These are phyloP conservation scores for Flagelloscypha sp. DNA, from an alignment of 768 basidiomycete species.

Conservation along the genomic window DNA sequence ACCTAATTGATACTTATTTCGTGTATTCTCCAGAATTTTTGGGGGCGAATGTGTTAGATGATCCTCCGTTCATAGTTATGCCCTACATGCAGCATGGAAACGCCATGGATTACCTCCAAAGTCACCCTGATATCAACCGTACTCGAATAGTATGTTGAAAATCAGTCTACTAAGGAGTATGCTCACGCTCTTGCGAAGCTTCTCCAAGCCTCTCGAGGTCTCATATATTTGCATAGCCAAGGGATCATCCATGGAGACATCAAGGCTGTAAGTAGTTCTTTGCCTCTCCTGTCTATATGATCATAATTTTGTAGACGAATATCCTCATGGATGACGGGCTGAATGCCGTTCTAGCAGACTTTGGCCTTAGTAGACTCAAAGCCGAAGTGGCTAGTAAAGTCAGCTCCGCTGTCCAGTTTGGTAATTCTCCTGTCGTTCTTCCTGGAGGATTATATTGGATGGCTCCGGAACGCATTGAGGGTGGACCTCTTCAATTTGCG, in stretches of 20 bases:
- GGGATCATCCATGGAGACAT: constrained; percentile 3
- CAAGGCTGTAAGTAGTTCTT: background rate
- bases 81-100: constrained; percentile 10
- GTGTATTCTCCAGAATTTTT: constrained; percentile 9
- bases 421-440: too few species aligned
- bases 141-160: constrained; percentile 11
- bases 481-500: constrained; percentile 7
- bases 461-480: constrained; percentile 12
- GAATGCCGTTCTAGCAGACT: constrained; percentile 11
- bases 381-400: too few species aligned
- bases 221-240: constrained; percentile 8
- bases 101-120: constrained; percentile 7
- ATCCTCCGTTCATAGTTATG: constrained; percentile 12
- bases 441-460: constrained; percentile 14
- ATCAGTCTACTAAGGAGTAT: background rate
- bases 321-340: constrained; percentile 8
- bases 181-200: constrained; percentile 11
- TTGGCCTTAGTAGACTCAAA: constrained; percentile 9
- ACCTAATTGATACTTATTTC: background rate
- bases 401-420: background rate
- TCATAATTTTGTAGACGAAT: constrained; percentile 8
- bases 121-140: constrained; percentile 4
- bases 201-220: constrained; percentile 2
- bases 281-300: background rate
- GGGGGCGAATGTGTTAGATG: constrained; percentile 10